phyloP scores from a whole-genome alignment of 345 rosid species.

The Ceriops zippeliana region DNA sequence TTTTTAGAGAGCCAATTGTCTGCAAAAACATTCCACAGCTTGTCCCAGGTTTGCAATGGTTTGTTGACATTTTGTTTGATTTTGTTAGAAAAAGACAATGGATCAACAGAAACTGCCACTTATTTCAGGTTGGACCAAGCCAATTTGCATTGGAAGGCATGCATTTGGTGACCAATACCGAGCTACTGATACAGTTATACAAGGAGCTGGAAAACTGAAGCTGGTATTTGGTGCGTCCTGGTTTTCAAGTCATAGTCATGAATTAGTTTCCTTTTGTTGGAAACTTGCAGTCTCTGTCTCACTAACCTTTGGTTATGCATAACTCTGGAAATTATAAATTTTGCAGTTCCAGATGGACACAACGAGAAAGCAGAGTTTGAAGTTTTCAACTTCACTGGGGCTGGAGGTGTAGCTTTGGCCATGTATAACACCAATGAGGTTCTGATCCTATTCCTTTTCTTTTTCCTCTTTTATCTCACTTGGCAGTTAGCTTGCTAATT shows the following conservation, averaged over 20 bases:
- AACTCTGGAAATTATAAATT: background rate
- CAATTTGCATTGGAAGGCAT: slow-evolving; percentile 98
- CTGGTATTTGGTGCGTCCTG: slow-evolving; percentile 62
- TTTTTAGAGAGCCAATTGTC: slow-evolving; percentile 92
- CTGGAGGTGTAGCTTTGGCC: slow-evolving; percentile 86
- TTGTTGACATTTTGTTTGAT: slow-evolving; percentile 5
- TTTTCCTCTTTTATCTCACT: background rate
- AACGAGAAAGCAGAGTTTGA: slow-evolving; percentile 66
- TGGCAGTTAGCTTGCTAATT: slow-evolving; percentile 2
- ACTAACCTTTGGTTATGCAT: too few relatives aligned
- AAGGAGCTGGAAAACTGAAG: slow-evolving; percentile 89
- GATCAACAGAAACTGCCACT: background rate
- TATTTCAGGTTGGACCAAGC: slow-evolving; percentile 83
- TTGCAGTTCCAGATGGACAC: slow-evolving; percentile 68
- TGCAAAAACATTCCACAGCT: slow-evolving; percentile 89
- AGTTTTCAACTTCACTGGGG: slow-evolving; percentile 78
- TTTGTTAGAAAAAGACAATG: background rate
- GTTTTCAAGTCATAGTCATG: background rate
- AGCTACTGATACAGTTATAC: slow-evolving; percentile 83
- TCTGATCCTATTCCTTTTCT: background rate
- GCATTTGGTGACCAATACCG: slow-evolving; percentile 95
- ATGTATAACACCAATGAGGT: slow-evolving; percentile 99
- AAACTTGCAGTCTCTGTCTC: too few relatives aligned
- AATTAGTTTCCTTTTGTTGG: too few relatives aligned
- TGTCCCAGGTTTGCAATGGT: slow-evolving; percentile 58